Evolutionary conservation across 1,139 yeast genomes (phyloP), one percentile per base, ranked within the genome.

Genomic region (Kurtzmaniella natalensis): DNA sequence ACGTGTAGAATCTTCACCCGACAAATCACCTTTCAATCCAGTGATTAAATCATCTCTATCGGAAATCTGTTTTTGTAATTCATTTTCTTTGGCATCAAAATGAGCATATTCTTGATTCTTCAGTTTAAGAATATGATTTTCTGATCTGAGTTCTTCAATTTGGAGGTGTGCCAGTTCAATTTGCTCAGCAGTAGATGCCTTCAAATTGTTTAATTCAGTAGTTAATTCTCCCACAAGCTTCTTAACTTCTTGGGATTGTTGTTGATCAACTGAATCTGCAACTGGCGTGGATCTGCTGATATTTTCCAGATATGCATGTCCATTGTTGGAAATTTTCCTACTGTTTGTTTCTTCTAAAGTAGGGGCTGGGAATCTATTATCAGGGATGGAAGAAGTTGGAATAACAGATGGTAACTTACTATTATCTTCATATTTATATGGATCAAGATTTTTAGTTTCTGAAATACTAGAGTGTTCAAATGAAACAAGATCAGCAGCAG

Each of bases 161-260:
- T 66, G 70, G 28, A 66, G 69, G 31, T 76, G 70, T 1, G 84
- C 84, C 37, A 59, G 58, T 44, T 64, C 70, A 54, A 78, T 76
- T 43, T 76, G 78, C 4, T 56, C 53, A 37, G 64, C 68, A 6
- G 83, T 69, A 5, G 73, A 59, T 7, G 57, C 37, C 43, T 64
- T 74, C 45, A 78, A 57, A 18, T 59, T 57, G 23, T 58, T 60
- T 35, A 78, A 55, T 41, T 78, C 81, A 18, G 50, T 48, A 15
- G 76, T 72, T 33, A 77, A 55, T 31, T 66, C 67, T n/a, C 50
- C 47, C 18, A 72, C 61, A 18, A 65, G 45, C 31, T 52, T 51
- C 41, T 64, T 67, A 13, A 62, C 61, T 33, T 54, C 52, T 15
- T 47, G 48, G 23, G 57, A 58, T 27, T 53, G 29, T 60, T 13